phyloP scores from a whole-genome alignment of 352 stramenopile species.

The Phytophthora macrochlamydospora region DNA sequence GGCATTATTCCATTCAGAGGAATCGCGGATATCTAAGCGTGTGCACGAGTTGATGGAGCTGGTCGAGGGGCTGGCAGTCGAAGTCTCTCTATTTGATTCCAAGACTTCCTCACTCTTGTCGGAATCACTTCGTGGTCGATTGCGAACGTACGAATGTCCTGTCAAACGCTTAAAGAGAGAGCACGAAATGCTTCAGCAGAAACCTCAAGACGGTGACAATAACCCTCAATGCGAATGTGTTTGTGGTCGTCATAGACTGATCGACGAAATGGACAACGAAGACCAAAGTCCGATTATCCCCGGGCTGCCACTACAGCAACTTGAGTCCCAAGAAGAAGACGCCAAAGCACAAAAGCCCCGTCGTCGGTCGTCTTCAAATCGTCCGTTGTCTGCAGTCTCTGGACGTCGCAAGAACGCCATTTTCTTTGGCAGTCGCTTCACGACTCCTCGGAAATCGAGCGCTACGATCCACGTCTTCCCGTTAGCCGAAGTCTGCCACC shows the following conservation, averaged over 20 bases:
- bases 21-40: constrained; percentile 52
- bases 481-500: constrained; percentile 61
- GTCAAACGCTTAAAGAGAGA: constrained; percentile 54
- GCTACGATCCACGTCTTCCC: constrained; percentile 53
- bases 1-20: constrained; percentile 55
- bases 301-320: neutral
- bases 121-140: constrained; percentile 23
- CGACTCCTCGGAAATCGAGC: constrained; percentile 36
- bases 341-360: constrained; percentile 25
- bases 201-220: neutral
- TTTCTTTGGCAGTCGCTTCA: constrained; percentile 41
- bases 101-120: constrained; percentile 21
- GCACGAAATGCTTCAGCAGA: constrained; percentile 44
- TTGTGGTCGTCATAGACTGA: constrained; percentile 51
- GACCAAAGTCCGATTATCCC: constrained; percentile 10
- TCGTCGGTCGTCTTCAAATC: constrained; percentile 39
- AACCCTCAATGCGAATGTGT: constrained; percentile 45
- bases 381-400: constrained; percentile 30
- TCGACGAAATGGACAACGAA: constrained; percentile 26
- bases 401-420: constrained; percentile 52
- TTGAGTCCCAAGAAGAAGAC: constrained; percentile 16
- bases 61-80: constrained; percentile 56
- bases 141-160: constrained; percentile 47
- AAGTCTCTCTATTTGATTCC: constrained; percentile 43
- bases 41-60: constrained; percentile 65